phyloP scores from a whole-genome alignment of 371 early-diverging fungal genomes.

The Mortierella sp. region DNA sequence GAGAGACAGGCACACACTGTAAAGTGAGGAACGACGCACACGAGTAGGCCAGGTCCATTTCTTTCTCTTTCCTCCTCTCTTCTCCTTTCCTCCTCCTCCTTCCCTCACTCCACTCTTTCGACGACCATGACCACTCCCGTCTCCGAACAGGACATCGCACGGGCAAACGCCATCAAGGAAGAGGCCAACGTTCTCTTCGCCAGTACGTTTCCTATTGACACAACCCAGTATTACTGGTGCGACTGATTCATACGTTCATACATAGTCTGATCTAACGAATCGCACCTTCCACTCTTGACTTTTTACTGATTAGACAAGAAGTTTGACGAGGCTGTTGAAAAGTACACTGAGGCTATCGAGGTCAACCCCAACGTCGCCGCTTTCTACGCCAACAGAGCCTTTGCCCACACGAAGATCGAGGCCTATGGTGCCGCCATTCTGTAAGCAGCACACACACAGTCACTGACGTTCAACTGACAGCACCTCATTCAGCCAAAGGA shows the following conservation, averaged over 20 bases:
- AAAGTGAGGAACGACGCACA: background rate
- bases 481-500: background rate
- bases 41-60: background rate
- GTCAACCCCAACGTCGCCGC: conserved; percentile 86
- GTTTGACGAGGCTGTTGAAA: conserved; percentile 86
- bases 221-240: background rate
- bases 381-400: conserved; percentile 94
- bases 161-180: conserved; percentile 78
- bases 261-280: conserved; percentile 9
- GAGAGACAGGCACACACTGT: background rate
- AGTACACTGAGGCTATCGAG: conserved; percentile 88
- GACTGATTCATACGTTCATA: background rate
- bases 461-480: background rate
- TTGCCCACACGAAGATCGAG: conserved; percentile 90
- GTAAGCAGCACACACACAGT: conserved; percentile 51
- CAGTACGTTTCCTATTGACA: conserved; percentile 56
- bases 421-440: conserved; percentile 91
- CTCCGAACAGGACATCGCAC: conserved; percentile 63
- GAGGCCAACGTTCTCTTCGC: conserved; percentile 85
- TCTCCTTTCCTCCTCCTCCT: background rate
- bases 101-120: background rate
- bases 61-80: background rate
- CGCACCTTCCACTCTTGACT: background rate
- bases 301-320: conserved; percentile 67
- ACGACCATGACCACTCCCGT: conserved; percentile 35